Percentiles rank a stretch among this genome's conserved stretches.
Evolutionary conservation across 2,329 filamentous ascomycete species (phyloP).

Genomic region (Fusarium incarnatum): DNA sequence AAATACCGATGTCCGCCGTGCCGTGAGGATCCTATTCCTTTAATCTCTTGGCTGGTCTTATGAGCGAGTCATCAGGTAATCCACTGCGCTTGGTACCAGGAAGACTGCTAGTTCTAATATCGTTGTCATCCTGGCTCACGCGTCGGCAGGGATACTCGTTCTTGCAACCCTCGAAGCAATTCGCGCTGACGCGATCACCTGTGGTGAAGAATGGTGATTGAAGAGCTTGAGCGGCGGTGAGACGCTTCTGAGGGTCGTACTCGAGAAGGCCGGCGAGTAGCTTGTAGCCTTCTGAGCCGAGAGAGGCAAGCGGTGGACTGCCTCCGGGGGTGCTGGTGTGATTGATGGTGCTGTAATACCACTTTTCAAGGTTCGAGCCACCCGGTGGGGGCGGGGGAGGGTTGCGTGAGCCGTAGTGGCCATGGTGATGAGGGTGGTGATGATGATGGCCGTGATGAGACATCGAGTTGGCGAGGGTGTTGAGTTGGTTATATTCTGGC

Average conservation of each 20-base stretch:
- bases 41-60: conserved; percentile 70
- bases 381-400: conserved; percentile 47
- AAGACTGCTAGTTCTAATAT: conserved; percentile 89
- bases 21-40: conserved; percentile 60
- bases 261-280: conserved; percentile 86
- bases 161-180: conserved; percentile 92
- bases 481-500: conserved; percentile 85
- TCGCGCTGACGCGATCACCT: conserved; percentile 77
- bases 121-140: conserved; percentile 94
- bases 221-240: conserved; percentile 90
- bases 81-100: conserved; percentile 93
- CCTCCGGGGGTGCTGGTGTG: conserved; percentile 57
- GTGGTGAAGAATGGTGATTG: conserved; percentile 89
- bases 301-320: conserved; percentile 63
- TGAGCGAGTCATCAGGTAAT: conserved; percentile 81
- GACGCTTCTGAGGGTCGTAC: conserved; percentile 89
- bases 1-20: background rate
- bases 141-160: conserved; percentile 89
- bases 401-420: conserved; percentile 54
- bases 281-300: conserved; percentile 82
- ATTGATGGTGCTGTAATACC: conserved; percentile 79
- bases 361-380: conserved; percentile 75
- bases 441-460: conserved; percentile 57
- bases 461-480: conserved; percentile 64
- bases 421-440: conserved; percentile 61